Conservation (phyloP, 2,329 filamentous ascomycete genomes). For the Fusarium subtropicale region DNA sequence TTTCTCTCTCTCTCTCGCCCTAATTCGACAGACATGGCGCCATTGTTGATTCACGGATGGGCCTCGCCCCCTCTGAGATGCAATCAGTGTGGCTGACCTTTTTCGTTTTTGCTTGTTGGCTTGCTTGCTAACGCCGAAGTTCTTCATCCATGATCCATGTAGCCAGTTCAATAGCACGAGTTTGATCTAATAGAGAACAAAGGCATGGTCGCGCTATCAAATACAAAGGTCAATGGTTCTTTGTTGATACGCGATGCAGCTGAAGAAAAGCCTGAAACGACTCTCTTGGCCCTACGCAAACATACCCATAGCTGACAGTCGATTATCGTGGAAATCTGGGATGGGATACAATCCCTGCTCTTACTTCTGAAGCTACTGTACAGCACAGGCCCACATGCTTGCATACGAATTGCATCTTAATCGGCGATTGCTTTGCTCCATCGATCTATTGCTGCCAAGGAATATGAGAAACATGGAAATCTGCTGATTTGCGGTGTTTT, state of each 20-base stretch:
- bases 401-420: slow-evolving; percentile 24
- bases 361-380: slow-evolving; percentile 18
- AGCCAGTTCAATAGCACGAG: neutral
- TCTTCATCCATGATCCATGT: slow-evolving; percentile 32
- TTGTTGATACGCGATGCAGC: slow-evolving; percentile 27
- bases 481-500: slow-evolving; percentile 31
- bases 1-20: slow-evolving; percentile 6
- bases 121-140: slow-evolving; percentile 9
- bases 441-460: slow-evolving; percentile 26
- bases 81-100: slow-evolving; percentile 23
- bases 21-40: slow-evolving; percentile 24
- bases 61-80: slow-evolving; percentile 20
- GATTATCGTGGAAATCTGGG: slow-evolving; percentile 1
- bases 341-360: slow-evolving; percentile 1
- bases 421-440: slow-evolving; percentile 34
- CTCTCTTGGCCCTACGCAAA: neutral
- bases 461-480: slow-evolving; percentile 31
- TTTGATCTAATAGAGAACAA: slow-evolving; percentile 21
- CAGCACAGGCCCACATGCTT: slow-evolving; percentile 20
- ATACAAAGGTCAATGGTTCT: neutral
- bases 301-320: neutral
- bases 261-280: slow-evolving; percentile 32
- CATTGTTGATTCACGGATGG: slow-evolving; percentile 31
- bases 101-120: slow-evolving; percentile 1
- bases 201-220: slow-evolving; percentile 15